phyloP scores from a whole-genome alignment of 1,284 basidiomycete species.

The Athelia sp. region DNA sequence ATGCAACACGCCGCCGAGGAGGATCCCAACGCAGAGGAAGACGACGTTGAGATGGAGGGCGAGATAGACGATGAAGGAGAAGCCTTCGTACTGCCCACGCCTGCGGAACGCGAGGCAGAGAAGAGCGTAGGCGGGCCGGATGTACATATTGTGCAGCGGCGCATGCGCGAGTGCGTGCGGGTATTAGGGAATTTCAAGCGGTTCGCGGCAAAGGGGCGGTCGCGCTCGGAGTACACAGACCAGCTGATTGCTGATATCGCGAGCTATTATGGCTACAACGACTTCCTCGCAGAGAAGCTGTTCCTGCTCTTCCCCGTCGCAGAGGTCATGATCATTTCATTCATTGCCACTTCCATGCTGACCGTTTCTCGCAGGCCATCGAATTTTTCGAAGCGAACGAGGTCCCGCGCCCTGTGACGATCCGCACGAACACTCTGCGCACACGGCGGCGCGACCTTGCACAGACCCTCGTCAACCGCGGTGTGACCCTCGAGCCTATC shows the following conservation, averaged over 20 bases:
- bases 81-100: slow-evolving; percentile 75
- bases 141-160: slow-evolving; percentile 79
- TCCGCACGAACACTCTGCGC: slow-evolving; percentile 95
- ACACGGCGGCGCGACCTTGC: slow-evolving; percentile 93
- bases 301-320: slow-evolving; percentile 91
- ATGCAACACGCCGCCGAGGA: slow-evolving; percentile 50
- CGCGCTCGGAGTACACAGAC: slow-evolving; percentile 85
- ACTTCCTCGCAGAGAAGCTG: slow-evolving; percentile 91
- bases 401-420: slow-evolving; percentile 93
- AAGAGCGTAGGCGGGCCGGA: slow-evolving; percentile 70
- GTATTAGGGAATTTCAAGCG: slow-evolving; percentile 76
- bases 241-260: slow-evolving; percentile 88
- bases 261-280: slow-evolving; percentile 97
- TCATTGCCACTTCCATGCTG: slow-evolving; percentile 1
- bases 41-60: slow-evolving; percentile 52
- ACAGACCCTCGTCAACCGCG: slow-evolving; percentile 91
- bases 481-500: slow-evolving; percentile 95
- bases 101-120: slow-evolving; percentile 80
- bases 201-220: slow-evolving; percentile 67
- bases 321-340: slow-evolving; percentile 55
- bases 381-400: slow-evolving; percentile 99
- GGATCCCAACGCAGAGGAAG: slow-evolving; percentile 44
- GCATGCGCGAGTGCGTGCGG: slow-evolving; percentile 86
- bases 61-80: slow-evolving; percentile 57
- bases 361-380: slow-evolving; percentile 62